Evolutionary conservation across 202 grass and related monocot species (phyloP).

Genomic region (Setaria italica): DNA sequence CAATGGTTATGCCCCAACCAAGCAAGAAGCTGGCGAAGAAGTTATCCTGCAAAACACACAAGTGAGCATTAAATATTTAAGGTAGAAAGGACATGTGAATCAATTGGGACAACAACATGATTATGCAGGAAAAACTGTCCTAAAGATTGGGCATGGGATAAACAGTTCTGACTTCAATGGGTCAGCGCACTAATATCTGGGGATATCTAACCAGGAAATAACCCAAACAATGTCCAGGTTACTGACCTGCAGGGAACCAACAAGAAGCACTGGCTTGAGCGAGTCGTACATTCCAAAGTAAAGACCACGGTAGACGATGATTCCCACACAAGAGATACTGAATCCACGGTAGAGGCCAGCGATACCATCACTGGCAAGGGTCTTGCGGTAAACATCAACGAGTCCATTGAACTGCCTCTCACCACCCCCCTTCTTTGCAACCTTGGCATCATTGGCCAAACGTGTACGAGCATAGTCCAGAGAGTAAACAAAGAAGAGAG

Average conservation of each 20-base stretch:
- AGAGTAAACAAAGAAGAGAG: conserved; percentile 73
- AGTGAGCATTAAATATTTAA: background rate
- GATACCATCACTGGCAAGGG: conserved; percentile 56
- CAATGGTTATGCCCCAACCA: conserved; percentile 68
- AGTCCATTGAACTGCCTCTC: conserved; percentile 70
- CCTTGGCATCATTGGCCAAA: conserved; percentile 70
- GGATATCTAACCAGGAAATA: conserved; percentile 3
- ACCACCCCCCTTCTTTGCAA: conserved; percentile 72
- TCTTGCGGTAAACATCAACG: conserved; percentile 72
- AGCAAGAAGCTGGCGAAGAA: conserved; percentile 69
- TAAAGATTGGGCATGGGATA: too few species aligned
- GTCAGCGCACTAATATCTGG: background rate
- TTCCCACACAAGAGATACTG: conserved; percentile 70
- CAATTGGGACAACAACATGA: conserved; percentile 6
- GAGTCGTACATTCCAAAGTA: conserved; percentile 82
- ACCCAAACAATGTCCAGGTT: background rate
- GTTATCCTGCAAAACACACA: conserved; percentile 54
- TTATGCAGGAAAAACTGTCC: background rate
- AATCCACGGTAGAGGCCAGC: conserved; percentile 68
- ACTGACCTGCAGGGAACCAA: conserved; percentile 60
- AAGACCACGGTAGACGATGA: conserved; percentile 73
- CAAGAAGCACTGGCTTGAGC: conserved; percentile 67
- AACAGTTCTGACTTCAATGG: too few species aligned
- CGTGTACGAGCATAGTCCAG: conserved; percentile 64
- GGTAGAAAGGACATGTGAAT: background rate